phyloP scores from a whole-genome alignment of 192 early-diverging fungal genomes.

The Allomyces javanicus region DNA sequence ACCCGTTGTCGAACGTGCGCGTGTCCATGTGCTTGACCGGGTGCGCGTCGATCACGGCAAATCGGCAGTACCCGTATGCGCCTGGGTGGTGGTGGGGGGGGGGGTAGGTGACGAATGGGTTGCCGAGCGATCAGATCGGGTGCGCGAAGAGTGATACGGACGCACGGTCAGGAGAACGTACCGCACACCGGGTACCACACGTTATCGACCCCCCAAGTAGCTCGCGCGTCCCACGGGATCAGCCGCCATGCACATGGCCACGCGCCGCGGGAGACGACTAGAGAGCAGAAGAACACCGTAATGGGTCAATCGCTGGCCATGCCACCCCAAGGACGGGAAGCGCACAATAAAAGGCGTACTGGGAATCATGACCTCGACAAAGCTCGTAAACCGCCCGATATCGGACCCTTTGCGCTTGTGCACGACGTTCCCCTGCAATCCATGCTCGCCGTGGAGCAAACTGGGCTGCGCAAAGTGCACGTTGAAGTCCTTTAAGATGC shows the following conservation, averaged over 20 bases:
- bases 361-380: background rate
- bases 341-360: background rate
- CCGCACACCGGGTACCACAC: background rate
- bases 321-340: no score
- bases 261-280: background rate
- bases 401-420: background rate
- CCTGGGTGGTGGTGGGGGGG: no score
- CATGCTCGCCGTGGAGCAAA: background rate
- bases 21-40: background rate
- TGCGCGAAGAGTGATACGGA: no score
- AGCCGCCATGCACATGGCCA: background rate
- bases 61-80: no score
- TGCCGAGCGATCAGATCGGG: no score
- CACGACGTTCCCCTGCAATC: background rate
- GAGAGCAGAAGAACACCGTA: background rate
- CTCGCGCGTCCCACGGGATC: background rate
- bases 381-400: background rate
- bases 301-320: background rate
- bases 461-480: background rate
- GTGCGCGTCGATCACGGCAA: background rate
- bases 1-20: background rate
- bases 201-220: background rate
- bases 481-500: background rate
- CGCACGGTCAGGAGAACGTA: background rate
- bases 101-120: no score